Percentiles rank a stretch among this genome's conserved stretches.
Evolutionary conservation across 2,329 filamentous ascomycete genomes (phyloP).

Genomic region (Microascus cirrosus): DNA sequence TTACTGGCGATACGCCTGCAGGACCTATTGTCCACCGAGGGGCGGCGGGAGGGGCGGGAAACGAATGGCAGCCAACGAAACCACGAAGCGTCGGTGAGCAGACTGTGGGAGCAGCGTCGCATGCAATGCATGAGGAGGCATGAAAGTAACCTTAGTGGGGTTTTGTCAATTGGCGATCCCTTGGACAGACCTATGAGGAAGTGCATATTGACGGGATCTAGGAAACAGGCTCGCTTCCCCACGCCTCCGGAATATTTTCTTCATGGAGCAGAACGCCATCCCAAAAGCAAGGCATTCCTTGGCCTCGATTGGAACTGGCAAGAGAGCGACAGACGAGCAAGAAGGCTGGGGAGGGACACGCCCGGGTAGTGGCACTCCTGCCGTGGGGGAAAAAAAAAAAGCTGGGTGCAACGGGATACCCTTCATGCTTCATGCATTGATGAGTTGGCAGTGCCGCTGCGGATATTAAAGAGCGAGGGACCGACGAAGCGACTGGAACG

Average conservation of each 20-base stretch:
- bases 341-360: neutral
- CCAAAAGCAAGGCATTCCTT: neutral
- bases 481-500: neutral
- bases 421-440: constrained; percentile 5
- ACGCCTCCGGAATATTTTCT: no score
- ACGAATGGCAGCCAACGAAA: neutral
- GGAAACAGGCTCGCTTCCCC: no score
- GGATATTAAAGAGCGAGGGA: constrained; percentile 10
- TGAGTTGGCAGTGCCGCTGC: constrained; percentile 14
- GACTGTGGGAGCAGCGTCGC: neutral
- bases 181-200: no score
- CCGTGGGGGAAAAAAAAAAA: neutral
- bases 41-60: neutral
- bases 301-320: neutral
- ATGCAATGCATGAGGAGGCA: neutral
- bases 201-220: no score
- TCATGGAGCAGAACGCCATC: no score
- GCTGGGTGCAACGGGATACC: neutral
- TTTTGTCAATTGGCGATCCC: no score
- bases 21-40: neutral
- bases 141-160: neutral
- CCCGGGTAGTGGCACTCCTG: neutral
- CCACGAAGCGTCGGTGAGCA: neutral
- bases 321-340: neutral
- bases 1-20: neutral